phyloP scores from a whole-genome alignment of 2,329 filamentous ascomycete genomes.

The Cyclaneusma minus region DNA sequence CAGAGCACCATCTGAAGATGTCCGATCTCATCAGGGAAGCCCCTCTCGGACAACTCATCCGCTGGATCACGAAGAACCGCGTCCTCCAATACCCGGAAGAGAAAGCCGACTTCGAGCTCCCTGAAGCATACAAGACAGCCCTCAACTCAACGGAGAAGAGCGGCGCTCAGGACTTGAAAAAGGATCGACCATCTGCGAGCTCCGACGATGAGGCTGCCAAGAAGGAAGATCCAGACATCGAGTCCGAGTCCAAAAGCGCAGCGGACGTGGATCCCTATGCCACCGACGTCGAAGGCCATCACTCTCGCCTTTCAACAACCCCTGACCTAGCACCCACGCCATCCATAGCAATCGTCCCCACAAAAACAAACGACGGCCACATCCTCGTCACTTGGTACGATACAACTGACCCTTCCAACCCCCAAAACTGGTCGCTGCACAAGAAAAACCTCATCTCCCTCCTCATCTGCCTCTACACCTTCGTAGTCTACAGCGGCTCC shows the following conservation, averaged over 20 bases:
- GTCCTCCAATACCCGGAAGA: constrained; percentile 46
- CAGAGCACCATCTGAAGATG: too few relatives aligned
- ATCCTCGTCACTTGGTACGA: constrained; percentile 39
- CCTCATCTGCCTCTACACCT: constrained; percentile 40
- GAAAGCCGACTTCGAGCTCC: constrained; percentile 34
- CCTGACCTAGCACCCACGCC: too few relatives aligned
- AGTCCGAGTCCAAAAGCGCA: constrained; percentile 3
- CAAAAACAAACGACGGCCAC: constrained; percentile 31
- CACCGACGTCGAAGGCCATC: too few relatives aligned
- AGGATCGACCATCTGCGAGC: constrained; percentile 4
- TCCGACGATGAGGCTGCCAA: too few relatives aligned
- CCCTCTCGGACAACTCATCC: constrained; percentile 40
- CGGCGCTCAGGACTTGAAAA: constrained; percentile 3
- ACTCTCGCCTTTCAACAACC: too few relatives aligned
- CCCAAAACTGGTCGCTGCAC: constrained; percentile 34
- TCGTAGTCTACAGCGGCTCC: constrained; percentile 38
- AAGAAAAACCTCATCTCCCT: constrained; percentile 26
- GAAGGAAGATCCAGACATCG: too few relatives aligned
- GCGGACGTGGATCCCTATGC: constrained; percentile 6
- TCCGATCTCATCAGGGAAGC: constrained; percentile 33
- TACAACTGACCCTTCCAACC: constrained; percentile 37
- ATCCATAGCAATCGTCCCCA: too few relatives aligned
- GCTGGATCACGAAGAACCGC: constrained; percentile 34
- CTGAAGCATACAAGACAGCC: constrained; percentile 22
- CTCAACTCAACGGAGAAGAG: constrained; percentile 9